Evolutionary conservation across 2,329 filamentous ascomycete genomes (phyloP), one percentile per base, ranked within the genome.

Genomic region (Monosporascus sp.): DNA sequence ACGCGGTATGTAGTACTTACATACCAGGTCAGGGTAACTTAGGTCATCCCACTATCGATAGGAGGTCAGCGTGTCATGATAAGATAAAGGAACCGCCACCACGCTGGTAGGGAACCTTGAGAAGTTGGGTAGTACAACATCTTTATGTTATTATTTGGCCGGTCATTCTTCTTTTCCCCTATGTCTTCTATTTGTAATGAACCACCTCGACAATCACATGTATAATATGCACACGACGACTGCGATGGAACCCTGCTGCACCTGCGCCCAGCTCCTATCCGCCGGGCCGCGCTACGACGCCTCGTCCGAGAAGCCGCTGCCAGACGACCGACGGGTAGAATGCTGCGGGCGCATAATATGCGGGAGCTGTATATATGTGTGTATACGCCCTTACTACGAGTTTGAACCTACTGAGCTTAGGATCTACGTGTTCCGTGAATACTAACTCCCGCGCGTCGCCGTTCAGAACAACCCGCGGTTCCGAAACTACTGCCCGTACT

Each of bases 331-430:
- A 49, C 73, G 77, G 55, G 74, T 90, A 31, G 76, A 78, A 37
- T 93, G 89, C 68, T 93, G 89, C 68, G 75, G 74, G 45, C 80
- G 89, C 51, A 74, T 83, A 39, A 88, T 93, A 63, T 94, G 89
- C 70, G 82, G 83, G 17, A 75, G 75, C 55, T 93, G 89, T 70
- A 80, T 89, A 61, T 72, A 81, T 65, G 24, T 22, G 24, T 43
- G 39, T 43, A 39, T n/a, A n/a, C 3, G 39, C 22, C 17, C 18
- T 43, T 43, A 14, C n/a, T 1, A 35, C 31, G 31, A 14, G 31
- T 14, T 11, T 35, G 11, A 5, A 5, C 31, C 31, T 35, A 35
- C 31, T 11, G 9, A 14, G 31, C 31, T 14, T 14, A 8, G 14
- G 15, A 8, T 31, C 17, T 31, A 15, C n/a, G 2, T 17, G 2